Evolutionary conservation across 2,329 filamentous ascomycete genomes (phyloP).

Genomic region (Fusarium drepaniforme): DNA sequence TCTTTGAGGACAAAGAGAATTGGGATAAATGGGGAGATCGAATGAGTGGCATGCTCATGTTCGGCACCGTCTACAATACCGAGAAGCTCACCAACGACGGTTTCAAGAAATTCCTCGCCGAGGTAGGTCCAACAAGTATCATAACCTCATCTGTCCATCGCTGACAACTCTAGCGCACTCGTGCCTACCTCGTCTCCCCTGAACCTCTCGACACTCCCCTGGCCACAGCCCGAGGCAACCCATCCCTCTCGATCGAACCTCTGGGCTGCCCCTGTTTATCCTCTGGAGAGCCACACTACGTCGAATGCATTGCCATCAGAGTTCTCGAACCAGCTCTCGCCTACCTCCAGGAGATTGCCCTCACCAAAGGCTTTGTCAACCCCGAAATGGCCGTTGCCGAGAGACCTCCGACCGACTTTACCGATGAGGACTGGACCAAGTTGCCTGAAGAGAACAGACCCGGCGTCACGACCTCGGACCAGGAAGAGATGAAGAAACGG

Average conservation of each 20-base stretch:
- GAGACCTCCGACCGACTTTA: conserved; percentile 31
- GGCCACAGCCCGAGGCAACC: conserved; percentile 63
- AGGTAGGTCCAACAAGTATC: conserved; percentile 53
- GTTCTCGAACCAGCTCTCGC: conserved; percentile 66
- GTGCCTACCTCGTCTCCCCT: conserved; percentile 70
- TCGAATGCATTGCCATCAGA: conserved; percentile 72
- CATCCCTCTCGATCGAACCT: conserved; percentile 53
- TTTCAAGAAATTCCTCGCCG: conserved; percentile 63
- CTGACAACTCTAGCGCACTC: conserved; percentile 60
- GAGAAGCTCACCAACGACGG: conserved; percentile 55
- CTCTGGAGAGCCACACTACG: conserved; percentile 69
- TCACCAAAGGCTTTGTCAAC: conserved; percentile 54
- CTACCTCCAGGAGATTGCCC: conserved; percentile 71
- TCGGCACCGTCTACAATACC: conserved; percentile 60
- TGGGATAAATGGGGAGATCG: conserved; percentile 60
- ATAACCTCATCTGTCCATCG: conserved; percentile 5
- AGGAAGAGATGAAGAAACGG: conserved; percentile 38
- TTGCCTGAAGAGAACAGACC: conserved; percentile 49
- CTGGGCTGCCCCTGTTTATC: conserved; percentile 77
- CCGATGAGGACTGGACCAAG: conserved; percentile 47
- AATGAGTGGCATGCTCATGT: conserved; percentile 61
- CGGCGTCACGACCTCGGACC: conserved; percentile 32
- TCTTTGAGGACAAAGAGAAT: conserved; percentile 68
- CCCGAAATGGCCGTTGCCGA: conserved; percentile 50
- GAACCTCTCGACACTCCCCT: conserved; percentile 66